Base-by-base conservation (phyloP, 768 basidiomycete species). In the Russula olivacea region DNA sequence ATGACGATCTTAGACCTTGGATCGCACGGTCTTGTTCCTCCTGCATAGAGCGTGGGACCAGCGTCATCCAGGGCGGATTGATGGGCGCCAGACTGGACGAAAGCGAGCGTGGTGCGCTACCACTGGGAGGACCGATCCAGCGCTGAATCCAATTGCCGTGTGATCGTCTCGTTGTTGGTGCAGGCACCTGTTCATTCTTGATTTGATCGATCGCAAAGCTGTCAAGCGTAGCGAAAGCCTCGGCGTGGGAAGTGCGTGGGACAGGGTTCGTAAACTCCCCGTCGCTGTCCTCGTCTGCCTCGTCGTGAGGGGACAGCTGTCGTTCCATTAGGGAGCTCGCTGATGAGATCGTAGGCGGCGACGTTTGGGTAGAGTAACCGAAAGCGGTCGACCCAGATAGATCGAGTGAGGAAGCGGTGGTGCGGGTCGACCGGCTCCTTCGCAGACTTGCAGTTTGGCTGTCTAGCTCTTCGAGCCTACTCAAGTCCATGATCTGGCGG, bases 1-100 rank as follows among this genome's bases (percentile, higher is more conserved):
- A 92, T 3, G 88, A 89, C 63, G 81, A 80, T 64, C 86, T 86
- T 30, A 93, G 74, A 66, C 84, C 86, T 59, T 82, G 81, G 58
- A 90, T 83, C 30, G 87, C 83, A 54, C 83, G 81, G 68, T 85
- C 82, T 14, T 84, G 81, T 63, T 85, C 82, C 70, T 91, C 89
- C 61, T 84, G 82, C 71, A 83, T 81, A 50, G 79, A 79, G 49
- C 88, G 81, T 3, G 84, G 80, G 9, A 83, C 81, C 61, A 88
- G 78, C 41, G 78, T 79, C 57, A 91, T 73, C 91, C 90, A 93
- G 8, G 81, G 81, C 17, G 81, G 81, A 10, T 71, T 72, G 64
- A 58, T 53, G 43, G 65, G 59, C 10, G 73, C 79, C 7, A 77
- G 66, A 51, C 70, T 71, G 23, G 71, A 65, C 1, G 68, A 62